Conservation (phyloP, 1,284 basidiomycete genomes). For the Sporisorium sorghi region DNA sequence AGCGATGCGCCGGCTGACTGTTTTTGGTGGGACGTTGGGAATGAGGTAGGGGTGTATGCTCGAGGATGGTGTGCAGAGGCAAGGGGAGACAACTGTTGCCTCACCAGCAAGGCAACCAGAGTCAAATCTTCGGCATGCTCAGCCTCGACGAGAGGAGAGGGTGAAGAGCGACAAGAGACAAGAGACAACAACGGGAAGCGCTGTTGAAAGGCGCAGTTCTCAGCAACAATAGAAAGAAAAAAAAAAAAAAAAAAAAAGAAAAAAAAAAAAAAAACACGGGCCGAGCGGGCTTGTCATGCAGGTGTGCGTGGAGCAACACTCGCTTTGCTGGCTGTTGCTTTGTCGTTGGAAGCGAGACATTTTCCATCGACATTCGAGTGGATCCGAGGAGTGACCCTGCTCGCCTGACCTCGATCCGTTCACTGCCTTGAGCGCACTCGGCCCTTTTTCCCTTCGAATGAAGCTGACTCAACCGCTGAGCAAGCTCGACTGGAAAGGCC, state of each 20-base stretch:
- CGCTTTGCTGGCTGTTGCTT: neutral
- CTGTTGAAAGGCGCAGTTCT: neutral
- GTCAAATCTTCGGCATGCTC: neutral
- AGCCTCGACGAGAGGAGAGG: neutral
- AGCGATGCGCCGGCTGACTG: too few species aligned
- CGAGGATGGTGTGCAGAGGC: neutral
- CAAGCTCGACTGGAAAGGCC: too few species aligned
- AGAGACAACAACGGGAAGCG: too few species aligned
- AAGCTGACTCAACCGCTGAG: too few species aligned
- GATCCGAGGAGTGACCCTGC: neutral
- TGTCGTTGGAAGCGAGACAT: conserved; percentile 1
- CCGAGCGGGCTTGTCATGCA: too few species aligned
- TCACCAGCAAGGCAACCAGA: neutral
- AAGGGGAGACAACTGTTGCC: neutral
- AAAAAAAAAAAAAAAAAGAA: neutral
- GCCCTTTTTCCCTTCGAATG: too few species aligned
- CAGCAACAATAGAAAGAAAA: too few species aligned
- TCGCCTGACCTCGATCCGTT: too few species aligned
- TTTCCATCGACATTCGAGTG: neutral
- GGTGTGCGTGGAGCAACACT: too few species aligned
- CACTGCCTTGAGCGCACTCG: too few species aligned
- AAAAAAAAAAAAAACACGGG: neutral
- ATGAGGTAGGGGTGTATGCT: neutral
- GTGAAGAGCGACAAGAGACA: neutral
- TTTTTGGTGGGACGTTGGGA: neutral